These are phyloP conservation scores for Podospora conica DNA, from an alignment of 495 filamentous ascomycete genomes.

Conservation along the genomic window DNA sequence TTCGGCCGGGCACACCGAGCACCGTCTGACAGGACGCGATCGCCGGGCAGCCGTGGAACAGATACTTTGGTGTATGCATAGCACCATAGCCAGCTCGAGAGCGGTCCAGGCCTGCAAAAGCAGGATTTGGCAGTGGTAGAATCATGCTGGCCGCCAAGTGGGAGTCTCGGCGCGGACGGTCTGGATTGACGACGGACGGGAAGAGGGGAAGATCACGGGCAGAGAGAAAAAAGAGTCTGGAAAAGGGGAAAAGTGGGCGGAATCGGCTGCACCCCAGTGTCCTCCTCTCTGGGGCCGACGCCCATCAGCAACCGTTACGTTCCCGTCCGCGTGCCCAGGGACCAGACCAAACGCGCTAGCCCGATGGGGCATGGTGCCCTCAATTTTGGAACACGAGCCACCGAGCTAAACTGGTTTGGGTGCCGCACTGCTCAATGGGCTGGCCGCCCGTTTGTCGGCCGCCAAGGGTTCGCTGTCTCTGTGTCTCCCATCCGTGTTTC, in stretches of 20 bases:
- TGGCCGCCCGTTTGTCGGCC: background rate
- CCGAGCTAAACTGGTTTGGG: background rate
- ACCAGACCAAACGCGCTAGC: constrained; percentile 14
- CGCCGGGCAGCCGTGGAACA: background rate
- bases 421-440: background rate
- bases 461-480: constrained; percentile 1
- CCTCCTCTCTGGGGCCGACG: constrained; percentile 4
- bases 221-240: constrained; percentile 13
- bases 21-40: background rate
- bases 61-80: background rate
- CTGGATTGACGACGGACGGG: background rate
- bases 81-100: background rate
- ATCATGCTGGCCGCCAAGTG: background rate
- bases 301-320: constrained; percentile 15
- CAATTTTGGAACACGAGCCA: constrained; percentile 19
- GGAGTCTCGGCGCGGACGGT: background rate
- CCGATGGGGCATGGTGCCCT: constrained; percentile 5
- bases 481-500: constrained; percentile 3
- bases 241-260: constrained; percentile 17
- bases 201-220: background rate
- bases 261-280: constrained; percentile 17
- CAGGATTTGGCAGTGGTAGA: background rate
- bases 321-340: constrained; percentile 11
- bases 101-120: background rate
- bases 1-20: background rate